Percentiles rank a stretch among this genome's conserved stretches.
These are phyloP conservation scores for Tympanopsis confertula DNA, from an alignment of 2,329 filamentous ascomycete species.

Conservation along the genomic window DNA sequence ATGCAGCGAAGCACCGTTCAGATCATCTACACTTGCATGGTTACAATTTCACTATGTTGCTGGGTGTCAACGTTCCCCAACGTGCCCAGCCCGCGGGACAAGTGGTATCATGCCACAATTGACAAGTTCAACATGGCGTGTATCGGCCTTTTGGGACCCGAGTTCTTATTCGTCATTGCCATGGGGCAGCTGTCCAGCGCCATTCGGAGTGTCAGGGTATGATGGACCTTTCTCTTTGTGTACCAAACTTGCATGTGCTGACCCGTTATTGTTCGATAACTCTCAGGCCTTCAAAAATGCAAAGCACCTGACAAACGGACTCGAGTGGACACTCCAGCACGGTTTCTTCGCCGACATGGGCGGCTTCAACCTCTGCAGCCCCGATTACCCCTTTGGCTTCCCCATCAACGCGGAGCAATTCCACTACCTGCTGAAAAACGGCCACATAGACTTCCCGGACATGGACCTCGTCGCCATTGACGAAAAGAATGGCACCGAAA, in stretches of 20 bases:
- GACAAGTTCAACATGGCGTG: conserved; percentile 20
- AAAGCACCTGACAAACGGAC: conserved; percentile 4
- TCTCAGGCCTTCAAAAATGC: conserved; percentile 7
- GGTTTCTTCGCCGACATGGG: conserved; percentile 29
- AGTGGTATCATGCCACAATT: conserved; percentile 12
- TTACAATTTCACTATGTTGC: conserved; percentile 27
- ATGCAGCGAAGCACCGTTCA: conserved; percentile 24
- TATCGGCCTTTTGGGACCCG: conserved; percentile 21
- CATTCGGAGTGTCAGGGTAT: conserved; percentile 15
- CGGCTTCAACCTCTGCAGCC: conserved; percentile 19
- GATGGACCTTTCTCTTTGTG: not conserved
- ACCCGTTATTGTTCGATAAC: conserved; percentile 4
- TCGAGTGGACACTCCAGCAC: conserved; percentile 23
- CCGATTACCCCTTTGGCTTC: conserved; percentile 14
- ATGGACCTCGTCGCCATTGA: conserved; percentile 11
- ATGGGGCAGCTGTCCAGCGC: conserved; percentile 21
- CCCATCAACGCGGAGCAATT: conserved; percentile 22
- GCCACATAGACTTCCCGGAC: conserved; percentile 14
- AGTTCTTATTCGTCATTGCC: conserved; percentile 21
- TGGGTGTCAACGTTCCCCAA: conserved; percentile 27
- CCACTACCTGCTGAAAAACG: conserved; percentile 14
- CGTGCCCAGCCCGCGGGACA: conserved; percentile 16
- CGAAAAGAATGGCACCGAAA: conserved; percentile 17
- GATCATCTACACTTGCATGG: conserved; percentile 22
- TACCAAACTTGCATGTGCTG: conserved; percentile 1